A percentile compares a stretch with the other conserved stretches of the same genome.
These are phyloP conservation scores for Leccinum broughii DNA, from an alignment of 768 basidiomycete genomes.

Conservation along the genomic window DNA sequence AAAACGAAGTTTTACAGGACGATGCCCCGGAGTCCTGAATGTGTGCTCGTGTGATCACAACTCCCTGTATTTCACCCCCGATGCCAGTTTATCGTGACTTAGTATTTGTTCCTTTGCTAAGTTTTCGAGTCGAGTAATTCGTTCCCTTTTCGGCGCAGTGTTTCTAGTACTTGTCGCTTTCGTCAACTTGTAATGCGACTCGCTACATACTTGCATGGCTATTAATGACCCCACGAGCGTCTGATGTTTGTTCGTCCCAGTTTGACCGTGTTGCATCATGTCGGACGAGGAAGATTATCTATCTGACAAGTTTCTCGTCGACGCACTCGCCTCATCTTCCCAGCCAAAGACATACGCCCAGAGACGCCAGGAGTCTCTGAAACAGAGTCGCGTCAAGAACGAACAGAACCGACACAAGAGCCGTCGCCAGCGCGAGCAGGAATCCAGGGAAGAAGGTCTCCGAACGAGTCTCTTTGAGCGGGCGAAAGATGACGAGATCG, in stretches of 20 bases:
- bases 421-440: constrained; percentile 64
- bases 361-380: constrained; percentile 64
- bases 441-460: constrained; percentile 76
- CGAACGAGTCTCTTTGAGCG: constrained; percentile 79
- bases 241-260: constrained; percentile 21
- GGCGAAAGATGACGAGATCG: constrained; percentile 49
- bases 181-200: constrained; percentile 27
- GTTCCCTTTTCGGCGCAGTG: constrained; percentile 37
- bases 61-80: constrained; percentile 20
- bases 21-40: constrained; percentile 31
- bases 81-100: constrained; percentile 32
- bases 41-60: constrained; percentile 13
- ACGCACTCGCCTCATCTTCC: constrained; percentile 34
- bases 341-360: constrained; percentile 67
- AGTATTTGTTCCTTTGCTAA: constrained; percentile 36
- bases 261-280: constrained; percentile 40
- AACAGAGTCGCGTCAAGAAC: constrained; percentile 60
- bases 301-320: constrained; percentile 79
- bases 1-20: constrained; percentile 35
- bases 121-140: constrained; percentile 37
- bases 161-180: constrained; percentile 37
- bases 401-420: constrained; percentile 66
- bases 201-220: constrained; percentile 31
- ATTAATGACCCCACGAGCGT: constrained; percentile 24
- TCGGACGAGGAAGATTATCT: constrained; percentile 83